Conservation (phyloP, 1,284 basidiomycete genomes). For the Rhodotorula sp. region DNA sequence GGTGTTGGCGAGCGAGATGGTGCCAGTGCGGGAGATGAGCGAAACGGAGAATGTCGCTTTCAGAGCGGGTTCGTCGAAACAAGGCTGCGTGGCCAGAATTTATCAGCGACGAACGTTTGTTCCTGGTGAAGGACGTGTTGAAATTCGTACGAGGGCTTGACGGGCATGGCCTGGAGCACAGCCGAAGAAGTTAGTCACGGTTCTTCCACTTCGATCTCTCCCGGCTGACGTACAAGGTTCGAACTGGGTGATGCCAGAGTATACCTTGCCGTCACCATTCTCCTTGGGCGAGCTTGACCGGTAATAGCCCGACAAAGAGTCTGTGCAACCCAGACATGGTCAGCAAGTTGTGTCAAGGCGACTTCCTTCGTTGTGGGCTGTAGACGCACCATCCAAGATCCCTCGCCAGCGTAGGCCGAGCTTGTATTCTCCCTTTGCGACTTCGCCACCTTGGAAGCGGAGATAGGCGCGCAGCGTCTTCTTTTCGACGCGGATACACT, state of each 20-base stretch:
- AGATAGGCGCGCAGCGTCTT: constrained; percentile 58
- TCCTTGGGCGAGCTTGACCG: constrained; percentile 56
- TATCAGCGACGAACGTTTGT: no score
- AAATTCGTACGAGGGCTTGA: constrained; percentile 47
- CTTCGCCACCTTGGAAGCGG: constrained; percentile 57
- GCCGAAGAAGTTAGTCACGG: not conserved
- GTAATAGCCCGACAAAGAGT: constrained; percentile 44
- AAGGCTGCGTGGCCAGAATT: constrained; percentile 46
- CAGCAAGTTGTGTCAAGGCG: not conserved
- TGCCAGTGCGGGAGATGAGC: constrained; percentile 71
- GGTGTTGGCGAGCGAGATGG: constrained; percentile 76
- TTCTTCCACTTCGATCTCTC: not conserved
- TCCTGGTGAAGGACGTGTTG: no score
- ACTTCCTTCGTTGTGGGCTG: not conserved
- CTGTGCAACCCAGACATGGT: not conserved
- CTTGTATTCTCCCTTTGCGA: constrained; percentile 60
- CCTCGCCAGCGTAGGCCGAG: constrained; percentile 55
- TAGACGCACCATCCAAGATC: constrained; percentile 60
- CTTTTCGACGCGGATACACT: constrained; percentile 45
- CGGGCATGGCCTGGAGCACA: constrained; percentile 53
- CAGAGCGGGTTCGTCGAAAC: constrained; percentile 92
- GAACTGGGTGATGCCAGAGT: constrained; percentile 49
- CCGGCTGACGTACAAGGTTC: constrained; percentile 61
- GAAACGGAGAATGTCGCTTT: constrained; percentile 84
- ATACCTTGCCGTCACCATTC: constrained; percentile 65